phyloP scores from a whole-genome alignment of 768 basidiomycete genomes.

The Amanita jacksonii region DNA sequence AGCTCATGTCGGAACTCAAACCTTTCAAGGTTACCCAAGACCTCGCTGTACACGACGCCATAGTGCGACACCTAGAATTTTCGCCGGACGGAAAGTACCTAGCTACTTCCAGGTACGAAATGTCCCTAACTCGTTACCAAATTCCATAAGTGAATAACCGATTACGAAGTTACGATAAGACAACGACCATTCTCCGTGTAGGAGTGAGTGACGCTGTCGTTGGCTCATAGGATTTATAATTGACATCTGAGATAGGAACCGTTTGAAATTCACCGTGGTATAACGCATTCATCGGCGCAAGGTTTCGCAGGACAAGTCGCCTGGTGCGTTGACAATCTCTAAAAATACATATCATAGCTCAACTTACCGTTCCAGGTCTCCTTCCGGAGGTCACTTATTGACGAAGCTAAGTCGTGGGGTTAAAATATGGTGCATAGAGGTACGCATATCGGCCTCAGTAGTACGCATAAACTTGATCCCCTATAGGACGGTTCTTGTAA shows the following conservation, averaged over 20 bases:
- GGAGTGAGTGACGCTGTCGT: constrained; percentile 30
- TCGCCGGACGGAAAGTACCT: constrained; percentile 67
- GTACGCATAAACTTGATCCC: background rate
- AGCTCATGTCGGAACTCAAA: constrained; percentile 46
- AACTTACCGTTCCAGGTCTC: constrained; percentile 37
- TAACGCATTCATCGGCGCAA: constrained; percentile 46
- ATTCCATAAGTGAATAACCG: background rate
- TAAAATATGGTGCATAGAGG: constrained; percentile 67
- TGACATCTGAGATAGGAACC: constrained; percentile 32
- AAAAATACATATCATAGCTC: background rate
- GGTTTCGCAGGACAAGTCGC: constrained; percentile 75
- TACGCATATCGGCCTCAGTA: constrained; percentile 19
- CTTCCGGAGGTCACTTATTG: constrained; percentile 48
- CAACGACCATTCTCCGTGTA: constrained; percentile 56
- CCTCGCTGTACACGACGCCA: constrained; percentile 52
- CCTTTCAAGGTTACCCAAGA: constrained; percentile 48
- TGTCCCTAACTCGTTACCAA: background rate
- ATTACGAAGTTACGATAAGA: constrained; percentile 50
- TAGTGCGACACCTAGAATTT: constrained; percentile 68
- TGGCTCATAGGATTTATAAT: constrained; percentile 3
- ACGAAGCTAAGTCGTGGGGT: constrained; percentile 57
- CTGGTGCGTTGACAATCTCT: constrained; percentile 33
- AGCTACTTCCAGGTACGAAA: constrained; percentile 55
- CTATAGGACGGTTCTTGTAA: constrained; percentile 58
- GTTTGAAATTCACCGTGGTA: constrained; percentile 48